A percentile compares a stretch with the other conserved stretches of the same genome.
Evolutionary conservation across 345 rosid genomes (phyloP).

Genomic region (Combretum micranthum): DNA sequence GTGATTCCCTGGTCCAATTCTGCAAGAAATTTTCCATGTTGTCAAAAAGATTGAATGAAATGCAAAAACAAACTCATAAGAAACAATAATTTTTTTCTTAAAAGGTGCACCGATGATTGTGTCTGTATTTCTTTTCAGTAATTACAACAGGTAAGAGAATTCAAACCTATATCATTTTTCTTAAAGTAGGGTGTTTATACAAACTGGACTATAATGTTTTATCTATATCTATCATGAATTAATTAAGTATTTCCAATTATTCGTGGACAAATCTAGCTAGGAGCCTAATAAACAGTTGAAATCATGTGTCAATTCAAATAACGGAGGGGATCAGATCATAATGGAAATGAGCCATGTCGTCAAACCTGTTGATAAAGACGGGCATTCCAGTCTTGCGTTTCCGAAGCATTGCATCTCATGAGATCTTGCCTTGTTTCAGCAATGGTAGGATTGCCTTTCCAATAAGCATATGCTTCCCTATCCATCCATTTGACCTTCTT

Average conservation of each 20-base stretch:
- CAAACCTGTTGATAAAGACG: conserved; percentile 65
- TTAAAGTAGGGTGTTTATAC: too few relatives aligned
- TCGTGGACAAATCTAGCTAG: too few relatives aligned
- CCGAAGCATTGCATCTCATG: conserved; percentile 63
- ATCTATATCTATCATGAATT: too few relatives aligned
- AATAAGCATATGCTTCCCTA: conserved; percentile 72
- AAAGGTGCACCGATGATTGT: too few relatives aligned
- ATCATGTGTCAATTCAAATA: too few relatives aligned
- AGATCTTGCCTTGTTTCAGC: conserved; percentile 64
- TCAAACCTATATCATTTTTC: too few relatives aligned
- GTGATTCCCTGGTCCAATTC: conserved; percentile 68
- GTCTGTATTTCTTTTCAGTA: too few relatives aligned
- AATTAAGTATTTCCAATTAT: too few relatives aligned
- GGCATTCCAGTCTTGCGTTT: conserved; percentile 79
- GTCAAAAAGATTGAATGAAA: background rate
- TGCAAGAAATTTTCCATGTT: conserved; percentile 15
- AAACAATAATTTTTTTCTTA: too few relatives aligned
- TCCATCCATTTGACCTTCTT: conserved; percentile 39
- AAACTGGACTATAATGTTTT: too few relatives aligned
- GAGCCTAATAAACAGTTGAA: too few relatives aligned
- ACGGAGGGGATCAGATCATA: background rate
- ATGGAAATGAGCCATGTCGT: background rate
- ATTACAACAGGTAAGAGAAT: too few relatives aligned
- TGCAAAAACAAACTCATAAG: background rate
- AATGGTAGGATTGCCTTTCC: conserved; percentile 89